Base-by-base conservation (phyloP, 2,329 filamentous ascomycete species). In the Pseudogymnoascus sp. region DNA sequence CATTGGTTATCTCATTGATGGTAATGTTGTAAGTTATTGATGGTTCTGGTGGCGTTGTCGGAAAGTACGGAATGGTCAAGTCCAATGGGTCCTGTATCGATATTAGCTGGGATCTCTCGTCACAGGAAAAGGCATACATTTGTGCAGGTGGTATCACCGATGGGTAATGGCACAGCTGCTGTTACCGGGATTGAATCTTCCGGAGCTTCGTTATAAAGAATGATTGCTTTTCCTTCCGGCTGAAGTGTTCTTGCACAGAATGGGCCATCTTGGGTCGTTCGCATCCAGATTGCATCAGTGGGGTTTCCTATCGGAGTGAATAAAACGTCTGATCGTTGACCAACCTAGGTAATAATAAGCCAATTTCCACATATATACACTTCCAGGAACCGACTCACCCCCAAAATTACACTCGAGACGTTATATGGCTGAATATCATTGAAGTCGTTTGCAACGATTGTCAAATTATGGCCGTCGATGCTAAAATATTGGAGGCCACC, bases 391-490 rank as follows among this genome's bases (percentile, higher is more conserved):
- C 2, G 9, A 33, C 47, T 53, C 15, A 53, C 47, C n/a, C 25
- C 47, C 12, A 53, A 20, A 53, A 11, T 12, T 33, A 53, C 47
- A 18, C 6, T 33, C 15, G 85, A 2, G 74, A 63, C 12, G 71
- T 68, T 57, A 71, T 72, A 4, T 73, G 75, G 68, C 85, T 76
- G 25, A 80, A 87, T 76, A 2, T 83, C 81, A 0, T 86, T 81
- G 12, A 77, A 71, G 50, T 87, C 78, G 68, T 90, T 90, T 72
- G 87, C 86, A 59, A 90, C 77, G 6, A 81, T 82, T 0, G 86
- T 87, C 7, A 84, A 68, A 3, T 80, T 83, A 60, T 80, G 69
- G 1, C 78, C 79, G 60, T 83, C 78, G 30, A 74, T 75, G 2
- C 78, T 71, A 4, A 77, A 70, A 5, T 80, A 77, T 72, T 81